Percentiles rank a stretch among this genome's conserved stretches.
phyloP scores from a whole-genome alignment of 2,329 filamentous ascomycete species.

The Westerdykella aurantiaca region DNA sequence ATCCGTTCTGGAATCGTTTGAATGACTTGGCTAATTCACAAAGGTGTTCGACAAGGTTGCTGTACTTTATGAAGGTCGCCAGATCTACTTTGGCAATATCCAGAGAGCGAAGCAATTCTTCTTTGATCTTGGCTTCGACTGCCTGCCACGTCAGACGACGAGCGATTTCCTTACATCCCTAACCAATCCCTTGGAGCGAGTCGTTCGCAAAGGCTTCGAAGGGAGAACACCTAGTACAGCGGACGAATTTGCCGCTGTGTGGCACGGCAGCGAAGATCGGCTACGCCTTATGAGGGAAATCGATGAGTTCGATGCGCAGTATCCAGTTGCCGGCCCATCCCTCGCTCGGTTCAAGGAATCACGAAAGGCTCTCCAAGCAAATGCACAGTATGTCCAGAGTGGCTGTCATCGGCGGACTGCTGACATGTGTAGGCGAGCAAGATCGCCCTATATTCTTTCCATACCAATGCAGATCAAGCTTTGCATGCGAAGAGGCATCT shows the following conservation, averaged over 20 bases:
- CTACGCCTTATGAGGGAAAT: conserved; percentile 38
- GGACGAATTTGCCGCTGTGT: conserved; percentile 62
- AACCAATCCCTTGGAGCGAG: conserved; percentile 51
- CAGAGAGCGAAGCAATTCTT: conserved; percentile 62
- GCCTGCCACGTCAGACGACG: conserved; percentile 61
- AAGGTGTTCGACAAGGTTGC: conserved; percentile 14
- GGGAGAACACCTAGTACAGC: conserved; percentile 54
- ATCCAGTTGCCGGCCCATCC: not conserved
- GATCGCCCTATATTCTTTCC: conserved; percentile 64
- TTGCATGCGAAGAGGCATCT: conserved; percentile 71
- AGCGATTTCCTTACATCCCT: conserved; percentile 70
- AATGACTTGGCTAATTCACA: not conserved
- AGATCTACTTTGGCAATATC: conserved; percentile 59
- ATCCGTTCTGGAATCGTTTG: conserved; percentile 2
- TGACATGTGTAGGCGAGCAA: not conserved
- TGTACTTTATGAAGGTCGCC: conserved; percentile 50
- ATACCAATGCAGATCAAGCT: conserved; percentile 65
- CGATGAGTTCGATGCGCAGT: conserved; percentile 43
- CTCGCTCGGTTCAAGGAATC: conserved; percentile 35
- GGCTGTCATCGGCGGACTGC: no score
- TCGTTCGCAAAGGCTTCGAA: conserved; percentile 51
- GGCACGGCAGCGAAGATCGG: conserved; percentile 34
- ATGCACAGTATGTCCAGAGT: conserved; percentile 7
- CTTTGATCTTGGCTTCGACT: conserved; percentile 60
- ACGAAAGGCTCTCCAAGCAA: conserved; percentile 36